Base-by-base conservation (phyloP, 2,329 filamentous ascomycete species). In the Aureobasidium namibiae region DNA sequence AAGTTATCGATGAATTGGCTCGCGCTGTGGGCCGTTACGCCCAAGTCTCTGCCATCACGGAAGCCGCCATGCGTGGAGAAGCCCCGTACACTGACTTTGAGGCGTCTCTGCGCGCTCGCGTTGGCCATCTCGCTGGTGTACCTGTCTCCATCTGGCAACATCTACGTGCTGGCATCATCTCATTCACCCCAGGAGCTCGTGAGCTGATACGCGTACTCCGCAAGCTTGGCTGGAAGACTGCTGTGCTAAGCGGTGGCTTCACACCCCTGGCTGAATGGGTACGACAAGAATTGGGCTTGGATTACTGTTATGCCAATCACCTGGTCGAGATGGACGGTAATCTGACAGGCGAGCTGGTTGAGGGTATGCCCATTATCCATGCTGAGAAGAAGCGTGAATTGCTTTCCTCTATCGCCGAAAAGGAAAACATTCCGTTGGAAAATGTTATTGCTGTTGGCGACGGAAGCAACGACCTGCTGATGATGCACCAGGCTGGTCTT, bases 1-100 rank as follows among this genome's bases (percentile, higher is more conserved):
- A 99, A 76, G 92, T 96, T 62, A 97, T 99, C 70, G 94, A 99
- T 73, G 86, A 97, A 67, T 86, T 99, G 60, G 94, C 94, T 4
- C 85, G 88, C 57, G 88, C 88, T 38, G 84, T 96, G 2, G 89
- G 90, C 56, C 61, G 66, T 33, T 72, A 73, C 62, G 85, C 85
- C 56, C 79, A 89, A 67, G 92, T 99, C 39, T 88, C 90, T 10
- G 81, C 87, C 67, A 97, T 99, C 66, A 99, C 94, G 0, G 87
- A 87, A 61, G 87, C 91, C 34, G 92, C 94, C 36, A 99, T 99
- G 94, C 86, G 92, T 65, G 94, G 94, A 61, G 92, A 97, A 76
- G 69, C 67, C 23, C 69, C 69, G 1, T 72, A 72, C 56, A 80
- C 97, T 36, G 92, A 96, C 72, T 99, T 99, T 66, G 86, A 92